Evolutionary conservation across 1,284 basidiomycete species (phyloP), one percentile per base, ranked within the genome.

Genomic region (Pulchroboletus neoregius): DNA sequence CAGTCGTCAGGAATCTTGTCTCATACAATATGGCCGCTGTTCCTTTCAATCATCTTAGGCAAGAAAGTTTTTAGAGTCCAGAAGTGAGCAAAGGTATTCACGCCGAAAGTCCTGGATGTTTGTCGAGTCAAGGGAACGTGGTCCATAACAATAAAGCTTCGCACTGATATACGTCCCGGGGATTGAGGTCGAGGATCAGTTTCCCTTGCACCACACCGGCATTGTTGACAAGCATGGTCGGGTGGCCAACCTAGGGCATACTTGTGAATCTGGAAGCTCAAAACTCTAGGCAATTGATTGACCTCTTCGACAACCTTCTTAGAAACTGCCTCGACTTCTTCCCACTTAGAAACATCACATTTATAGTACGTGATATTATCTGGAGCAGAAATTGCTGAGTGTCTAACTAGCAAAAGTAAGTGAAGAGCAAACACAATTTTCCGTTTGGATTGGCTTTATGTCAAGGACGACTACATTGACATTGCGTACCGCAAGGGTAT

Each of bases 151-250:
- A 5, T 24, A 46, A n/a, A 43, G 20, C 30, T 31, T 48, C 85
- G 55, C 58, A 94, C 93, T 88, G 84, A 53, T 82, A 71, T 32
- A 98, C 68, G 59, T 98, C 94, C 36, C 80, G 75, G 1, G 86
- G 75, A 1, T 71, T 73, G 42, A 97, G 73, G 59, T 94, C 92
- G 4, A 94, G 69, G 20, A 98, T 70, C 0, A 85, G 71, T 60
- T 92, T 94, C 24, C 94, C 93, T 67, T 94, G 87, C 26, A 91
- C 90, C 45, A 97, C 82, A n/a, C 94, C 95, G 1, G 95, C 95
- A 60, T 97, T 98, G 70, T 98, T 98, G 60, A 99, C 75, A 12
- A 99, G 69, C 26, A 98, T 78, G 0, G 95, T 95, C 1, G 93
- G 90, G 44, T 88, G 76, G 6, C 93, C 93, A 44, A 94, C 73